Evolutionary conservation across 176 grass and related monocot genomes (phyloP).

Genomic region (Ensete glaucum): DNA sequence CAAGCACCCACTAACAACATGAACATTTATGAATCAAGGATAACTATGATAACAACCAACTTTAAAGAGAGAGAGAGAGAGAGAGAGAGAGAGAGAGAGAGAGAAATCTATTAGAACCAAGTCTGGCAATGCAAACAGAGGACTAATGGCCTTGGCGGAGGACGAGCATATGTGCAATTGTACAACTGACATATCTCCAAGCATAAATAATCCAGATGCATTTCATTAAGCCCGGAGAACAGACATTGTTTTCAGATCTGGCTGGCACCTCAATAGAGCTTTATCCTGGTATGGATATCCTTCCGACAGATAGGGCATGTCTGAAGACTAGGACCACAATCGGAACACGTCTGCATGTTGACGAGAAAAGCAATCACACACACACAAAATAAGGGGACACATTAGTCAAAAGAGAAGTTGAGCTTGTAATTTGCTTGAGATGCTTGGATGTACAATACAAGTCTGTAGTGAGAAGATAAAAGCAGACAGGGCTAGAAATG

Average conservation of each 20-base stretch:
- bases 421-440: background rate
- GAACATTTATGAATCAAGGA: too few relatives aligned
- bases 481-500: background rate
- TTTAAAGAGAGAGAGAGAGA: too few relatives aligned
- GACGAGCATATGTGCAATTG: background rate
- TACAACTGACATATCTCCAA: background rate
- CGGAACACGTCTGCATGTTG: constrained; percentile 31
- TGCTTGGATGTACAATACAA: background rate
- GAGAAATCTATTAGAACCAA: too few relatives aligned
- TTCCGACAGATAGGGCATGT: constrained; percentile 38
- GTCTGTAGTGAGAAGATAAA: background rate
- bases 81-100: too few relatives aligned
- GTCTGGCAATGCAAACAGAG: background rate
- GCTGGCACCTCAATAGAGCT: constrained; percentile 15
- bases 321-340: constrained; percentile 26
- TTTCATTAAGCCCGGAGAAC: background rate
- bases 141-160: background rate
- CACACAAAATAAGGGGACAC: background rate
- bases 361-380: background rate
- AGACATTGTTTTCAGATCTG: background rate
- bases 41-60: too few relatives aligned
- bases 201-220: too few relatives aligned
- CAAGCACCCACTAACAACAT: too few relatives aligned
- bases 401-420: background rate
- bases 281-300: constrained; percentile 37